A percentile compares a stretch with the other conserved stretches of the same genome.
Evolutionary conservation across 129 eudicot genomes (phyloP).

Genomic region (Centella asiatica): DNA sequence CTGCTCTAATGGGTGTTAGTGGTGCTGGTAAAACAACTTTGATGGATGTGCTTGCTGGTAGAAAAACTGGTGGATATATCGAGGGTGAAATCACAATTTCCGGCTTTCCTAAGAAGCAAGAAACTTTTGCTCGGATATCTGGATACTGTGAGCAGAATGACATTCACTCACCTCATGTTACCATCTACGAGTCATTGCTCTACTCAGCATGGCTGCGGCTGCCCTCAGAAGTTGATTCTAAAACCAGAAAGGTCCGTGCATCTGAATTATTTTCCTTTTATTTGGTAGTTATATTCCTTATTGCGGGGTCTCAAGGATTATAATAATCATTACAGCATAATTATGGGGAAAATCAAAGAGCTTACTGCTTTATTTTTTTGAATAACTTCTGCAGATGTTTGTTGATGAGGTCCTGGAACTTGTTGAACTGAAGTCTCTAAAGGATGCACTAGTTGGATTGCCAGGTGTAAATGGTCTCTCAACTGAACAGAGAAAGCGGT

Average conservation of each 20-base stretch:
- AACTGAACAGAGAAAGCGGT: conserved; percentile 22
- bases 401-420: conserved; percentile 25
- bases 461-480: conserved; percentile 22
- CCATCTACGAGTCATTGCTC: conserved; percentile 24
- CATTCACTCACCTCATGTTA: conserved; percentile 32
- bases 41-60: conserved; percentile 32
- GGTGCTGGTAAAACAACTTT: conserved; percentile 38
- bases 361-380: not conserved
- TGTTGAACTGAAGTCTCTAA: conserved; percentile 20
- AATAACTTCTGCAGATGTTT: conserved; percentile 16
- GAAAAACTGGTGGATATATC: conserved; percentile 29
- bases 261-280: not conserved
- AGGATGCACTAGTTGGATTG: conserved; percentile 22
- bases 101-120: conserved; percentile 31
- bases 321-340: not conserved
- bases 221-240: conserved; percentile 16
- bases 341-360: not conserved
- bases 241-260: conserved; percentile 19
- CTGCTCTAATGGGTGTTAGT: conserved; percentile 34
- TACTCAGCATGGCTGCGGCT: conserved; percentile 34
- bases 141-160: conserved; percentile 24
- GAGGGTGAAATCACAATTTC: conserved; percentile 23
- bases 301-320: not conserved
- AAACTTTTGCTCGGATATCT: conserved; percentile 31
- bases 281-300: not conserved